phyloP scores from a whole-genome alignment of 768 basidiomycete species.

The Hypsizygus marmoreus region DNA sequence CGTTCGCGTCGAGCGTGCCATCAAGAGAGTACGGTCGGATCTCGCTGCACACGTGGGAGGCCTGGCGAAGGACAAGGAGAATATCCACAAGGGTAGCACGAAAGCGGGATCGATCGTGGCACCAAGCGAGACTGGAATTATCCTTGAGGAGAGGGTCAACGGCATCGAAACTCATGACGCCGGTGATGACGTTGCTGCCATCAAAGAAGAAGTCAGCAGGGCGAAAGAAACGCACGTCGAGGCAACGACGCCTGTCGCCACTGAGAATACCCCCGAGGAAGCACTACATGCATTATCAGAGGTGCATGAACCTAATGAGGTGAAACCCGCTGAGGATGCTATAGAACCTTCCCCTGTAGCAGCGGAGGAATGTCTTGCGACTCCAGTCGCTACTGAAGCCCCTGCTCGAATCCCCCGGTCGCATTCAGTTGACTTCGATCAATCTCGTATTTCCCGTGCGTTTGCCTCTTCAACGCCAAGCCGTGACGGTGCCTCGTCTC shows the following conservation, averaged over 20 bases:
- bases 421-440: conserved; percentile 80
- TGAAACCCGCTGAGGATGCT: conserved; percentile 5
- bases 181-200: conserved; percentile 41
- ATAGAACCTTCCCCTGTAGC: conserved; percentile 3
- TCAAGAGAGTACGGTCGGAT: conserved; percentile 86
- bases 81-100: conserved; percentile 16
- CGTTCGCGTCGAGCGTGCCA: conserved; percentile 81
- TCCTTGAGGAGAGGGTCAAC: conserved; percentile 30
- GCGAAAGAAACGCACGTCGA: conserved; percentile 24
- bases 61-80: conserved; percentile 34
- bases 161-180: conserved; percentile 39
- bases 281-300: conserved; percentile 7
- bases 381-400: conserved; percentile 20
- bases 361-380: conserved; percentile 15
- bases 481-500: conserved; percentile 56
- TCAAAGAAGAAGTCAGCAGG: conserved; percentile 26
- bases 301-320: conserved; percentile 4
- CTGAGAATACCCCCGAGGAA: conserved; percentile 11
- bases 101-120: conserved; percentile 16
- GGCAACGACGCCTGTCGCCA: conserved; percentile 13
- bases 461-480: conserved; percentile 54
- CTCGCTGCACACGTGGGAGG: conserved; percentile 67
- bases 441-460: conserved; percentile 57
- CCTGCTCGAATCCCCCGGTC: conserved; percentile 65
- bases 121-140: conserved; percentile 21